Conservation (phyloP, 768 basidiomycete genomes). For the Saitozyma podzolica region DNA sequence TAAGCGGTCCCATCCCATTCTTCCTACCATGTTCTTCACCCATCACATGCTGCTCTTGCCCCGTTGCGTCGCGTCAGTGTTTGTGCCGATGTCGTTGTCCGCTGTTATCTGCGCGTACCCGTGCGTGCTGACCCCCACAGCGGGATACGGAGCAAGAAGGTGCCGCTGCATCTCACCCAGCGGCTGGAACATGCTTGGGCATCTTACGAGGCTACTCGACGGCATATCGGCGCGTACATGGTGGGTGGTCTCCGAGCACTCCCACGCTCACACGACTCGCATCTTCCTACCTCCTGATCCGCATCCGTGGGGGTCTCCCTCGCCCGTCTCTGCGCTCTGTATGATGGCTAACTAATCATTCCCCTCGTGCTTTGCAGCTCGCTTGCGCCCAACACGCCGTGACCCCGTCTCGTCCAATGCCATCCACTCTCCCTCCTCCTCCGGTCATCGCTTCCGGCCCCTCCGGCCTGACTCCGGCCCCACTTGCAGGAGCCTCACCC, state of each 20-base stretch:
- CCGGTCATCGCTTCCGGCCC: neutral
- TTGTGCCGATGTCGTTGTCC: neutral
- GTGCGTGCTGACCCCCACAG: conserved; percentile 1
- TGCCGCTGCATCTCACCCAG: conserved; percentile 9
- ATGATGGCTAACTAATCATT: neutral
- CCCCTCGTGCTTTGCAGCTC: too few species aligned
- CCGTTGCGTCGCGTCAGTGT: too few species aligned
- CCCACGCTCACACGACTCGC: neutral
- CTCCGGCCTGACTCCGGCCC: neutral
- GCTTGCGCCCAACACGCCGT: neutral
- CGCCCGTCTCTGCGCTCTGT: neutral
- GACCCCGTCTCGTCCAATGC: neutral
- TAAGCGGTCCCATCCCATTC: neutral
- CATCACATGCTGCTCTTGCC: too few species aligned
- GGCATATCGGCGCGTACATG: conserved; percentile 22
- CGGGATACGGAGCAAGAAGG: conserved; percentile 1
- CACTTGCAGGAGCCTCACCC: neutral
- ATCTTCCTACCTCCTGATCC: conserved; percentile 3
- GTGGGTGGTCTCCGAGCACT: conserved; percentile 7
- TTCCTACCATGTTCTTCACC: too few species aligned
- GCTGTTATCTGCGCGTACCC: neutral
- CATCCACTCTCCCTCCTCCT: neutral
- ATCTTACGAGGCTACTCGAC: conserved; percentile 11
- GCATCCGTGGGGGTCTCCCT: conserved; percentile 5
- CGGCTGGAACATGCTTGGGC: conserved; percentile 13